Base-by-base conservation (phyloP, 2,329 filamentous ascomycete species). In the Diaporthe longicolla region DNA sequence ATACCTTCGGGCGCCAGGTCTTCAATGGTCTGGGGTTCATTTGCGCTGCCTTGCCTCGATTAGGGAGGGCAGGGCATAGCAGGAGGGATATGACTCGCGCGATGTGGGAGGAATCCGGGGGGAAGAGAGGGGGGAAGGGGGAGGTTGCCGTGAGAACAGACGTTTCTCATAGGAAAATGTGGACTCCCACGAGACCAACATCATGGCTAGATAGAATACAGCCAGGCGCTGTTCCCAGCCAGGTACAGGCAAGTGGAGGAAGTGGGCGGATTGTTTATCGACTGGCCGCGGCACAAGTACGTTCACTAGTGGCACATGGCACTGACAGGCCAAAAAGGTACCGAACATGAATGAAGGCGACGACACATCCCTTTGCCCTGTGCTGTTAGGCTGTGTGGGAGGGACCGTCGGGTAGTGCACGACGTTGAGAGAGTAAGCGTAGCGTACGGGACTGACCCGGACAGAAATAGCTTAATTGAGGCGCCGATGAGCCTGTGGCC, bases 341-440 rank as follows among this genome's bases (percentile, higher is more conserved):
- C 70, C 57, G 50, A 71, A 71, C 70, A 71, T 71, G 70, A 55
- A 10, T 54, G 24, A 54, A 58, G 45, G 29, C 37, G 24, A 32
- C 40, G 5, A 61, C 24, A 3, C 43, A 1, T 19, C 5, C 29
- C 45, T 19, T n/a, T 54, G 5, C 32, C 19, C 29, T 37, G 37
- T 26, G 17, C 35, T 43, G 15, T 40, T 50, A 37, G 29, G 32
- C 43, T 24, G 24, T 40, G n/a, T n/a, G 32, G 29, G 57, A 52
- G 45, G 55, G 40, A 50, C 54, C 24, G 70, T 63, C 57, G 70
- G 70, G 70, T 71, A 71, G 57, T 63, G 70, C 70, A 71, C 70
- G 57, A 71, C 70, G 70, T 71, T 71, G 40, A 43, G 40, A 61
- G 37, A 24, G 40, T 58, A 35, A 59, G 54, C 52, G n/a, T 50